phyloP scores from a whole-genome alignment of 2,329 filamentous ascomycete species.

The Penicillium hordei region DNA sequence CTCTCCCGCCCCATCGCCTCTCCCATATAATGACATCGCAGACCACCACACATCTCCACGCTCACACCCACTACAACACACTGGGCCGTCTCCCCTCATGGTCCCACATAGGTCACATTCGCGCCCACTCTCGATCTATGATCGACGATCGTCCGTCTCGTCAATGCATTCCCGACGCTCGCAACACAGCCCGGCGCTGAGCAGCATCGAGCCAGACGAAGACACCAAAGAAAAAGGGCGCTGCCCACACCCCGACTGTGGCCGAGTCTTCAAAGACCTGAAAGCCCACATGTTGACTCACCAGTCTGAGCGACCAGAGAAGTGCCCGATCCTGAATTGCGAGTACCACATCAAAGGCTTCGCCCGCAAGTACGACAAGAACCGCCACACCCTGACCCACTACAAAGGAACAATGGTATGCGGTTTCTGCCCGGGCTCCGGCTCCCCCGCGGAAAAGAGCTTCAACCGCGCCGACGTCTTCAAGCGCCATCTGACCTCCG shows the following conservation, averaged over 20 bases:
- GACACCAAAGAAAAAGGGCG: slow-evolving; percentile 64
- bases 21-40: slow-evolving; percentile 31
- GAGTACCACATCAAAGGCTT: slow-evolving; percentile 93
- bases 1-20: slow-evolving; percentile 40
- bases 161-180: slow-evolving; percentile 68
- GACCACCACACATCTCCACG: slow-evolving; percentile 32
- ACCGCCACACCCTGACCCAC: slow-evolving; percentile 87
- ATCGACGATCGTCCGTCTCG: slow-evolving; percentile 66
- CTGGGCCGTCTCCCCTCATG: slow-evolving; percentile 62
- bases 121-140: slow-evolving; percentile 49
- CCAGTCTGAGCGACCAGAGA: slow-evolving; percentile 85
- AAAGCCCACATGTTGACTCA: slow-evolving; percentile 95
- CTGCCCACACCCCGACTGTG: slow-evolving; percentile 81
- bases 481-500: slow-evolving; percentile 86
- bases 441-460: slow-evolving; percentile 86
- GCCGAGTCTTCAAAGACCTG: slow-evolving; percentile 83
- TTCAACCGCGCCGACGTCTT: slow-evolving; percentile 96
- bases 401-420: slow-evolving; percentile 98
- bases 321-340: slow-evolving; percentile 88
- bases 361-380: slow-evolving; percentile 94
- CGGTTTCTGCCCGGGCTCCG: slow-evolving; percentile 87
- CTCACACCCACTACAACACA: slow-evolving; percentile 22
- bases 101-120: slow-evolving; percentile 56
- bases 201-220: slow-evolving; percentile 61
- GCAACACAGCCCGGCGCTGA: slow-evolving; percentile 59